Percentiles rank a stretch among this genome's conserved stretches.
Conservation (phyloP, 805 yeast species). For the Candida khao-thaluensis region DNA sequence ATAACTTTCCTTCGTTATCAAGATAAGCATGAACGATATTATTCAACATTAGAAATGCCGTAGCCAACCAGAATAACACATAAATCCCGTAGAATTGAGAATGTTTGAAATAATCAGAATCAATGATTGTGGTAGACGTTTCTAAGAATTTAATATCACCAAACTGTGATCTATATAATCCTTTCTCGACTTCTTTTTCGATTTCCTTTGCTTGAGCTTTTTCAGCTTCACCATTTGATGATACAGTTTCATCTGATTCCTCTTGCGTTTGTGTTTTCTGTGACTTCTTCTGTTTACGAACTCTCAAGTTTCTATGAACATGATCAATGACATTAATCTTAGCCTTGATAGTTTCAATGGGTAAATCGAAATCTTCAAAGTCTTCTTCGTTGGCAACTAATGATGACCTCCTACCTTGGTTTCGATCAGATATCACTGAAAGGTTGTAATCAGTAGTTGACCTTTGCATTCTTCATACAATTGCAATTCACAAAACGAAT, state of each 20-base stretch:
- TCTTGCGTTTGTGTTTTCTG: background rate
- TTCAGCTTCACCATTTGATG: no score
- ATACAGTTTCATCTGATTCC: background rate
- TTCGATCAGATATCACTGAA: conserved; percentile 18
- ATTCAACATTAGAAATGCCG: conserved; percentile 54
- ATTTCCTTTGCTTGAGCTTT: conserved; percentile 16
- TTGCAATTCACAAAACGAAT: no score
- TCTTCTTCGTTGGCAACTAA: conserved; percentile 11
- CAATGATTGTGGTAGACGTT: conserved; percentile 49
- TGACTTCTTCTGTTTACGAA: conserved; percentile 4
- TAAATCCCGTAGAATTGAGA: conserved; percentile 75
- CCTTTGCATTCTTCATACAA: conserved; percentile 10
- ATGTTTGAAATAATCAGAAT: conserved; percentile 43
- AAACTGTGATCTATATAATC: conserved; percentile 46
- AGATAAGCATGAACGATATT: conserved; percentile 54
- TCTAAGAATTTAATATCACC: conserved; percentile 51
- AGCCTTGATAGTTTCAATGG: conserved; percentile 6
- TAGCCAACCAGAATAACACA: conserved; percentile 73
- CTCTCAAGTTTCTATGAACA: conserved; percentile 8
- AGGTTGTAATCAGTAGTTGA: conserved; percentile 17
- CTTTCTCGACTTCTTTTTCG: background rate
- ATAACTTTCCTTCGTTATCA: conserved; percentile 39
- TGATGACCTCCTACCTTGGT: conserved; percentile 19
- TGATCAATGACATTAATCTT: conserved; percentile 14
- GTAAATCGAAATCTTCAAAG: background rate